Conservation (phyloP, 1,284 basidiomycete species). For the Ustilago tritici region DNA sequence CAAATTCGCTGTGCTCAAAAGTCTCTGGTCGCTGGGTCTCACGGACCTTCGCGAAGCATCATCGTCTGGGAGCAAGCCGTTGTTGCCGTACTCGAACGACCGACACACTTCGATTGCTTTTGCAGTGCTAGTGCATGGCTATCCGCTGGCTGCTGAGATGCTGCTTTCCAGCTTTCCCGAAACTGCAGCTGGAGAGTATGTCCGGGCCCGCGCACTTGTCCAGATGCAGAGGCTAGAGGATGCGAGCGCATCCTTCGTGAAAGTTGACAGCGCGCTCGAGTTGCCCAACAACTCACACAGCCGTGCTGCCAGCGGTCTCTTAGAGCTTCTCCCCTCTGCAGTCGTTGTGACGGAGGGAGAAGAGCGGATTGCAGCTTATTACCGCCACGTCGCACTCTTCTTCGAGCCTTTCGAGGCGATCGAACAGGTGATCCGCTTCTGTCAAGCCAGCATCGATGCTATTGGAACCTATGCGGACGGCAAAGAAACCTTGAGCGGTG, state of each 20-base stretch:
- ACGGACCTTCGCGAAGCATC: constrained; percentile 33
- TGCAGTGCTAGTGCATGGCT: constrained; percentile 44
- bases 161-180: constrained; percentile 41
- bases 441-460: constrained; percentile 50
- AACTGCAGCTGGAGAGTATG: constrained; percentile 41
- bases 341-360: constrained; percentile 25
- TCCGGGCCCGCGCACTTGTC: constrained; percentile 47
- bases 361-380: constrained; percentile 39
- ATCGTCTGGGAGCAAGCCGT: constrained; percentile 16
- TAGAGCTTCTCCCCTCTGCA: constrained; percentile 38
- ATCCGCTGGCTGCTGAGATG: constrained; percentile 36
- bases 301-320: constrained; percentile 31
- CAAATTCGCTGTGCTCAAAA: constrained; percentile 31
- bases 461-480: constrained; percentile 38
- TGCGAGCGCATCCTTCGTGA: constrained; percentile 37
- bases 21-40: constrained; percentile 45
- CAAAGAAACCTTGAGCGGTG: constrained; percentile 5
- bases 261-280: constrained; percentile 44
- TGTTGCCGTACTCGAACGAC: constrained; percentile 38
- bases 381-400: constrained; percentile 47
- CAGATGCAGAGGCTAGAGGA: constrained; percentile 46
- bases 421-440: constrained; percentile 46
- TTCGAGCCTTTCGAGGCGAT: constrained; percentile 52
- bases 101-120: constrained; percentile 37
- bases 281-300: constrained; percentile 3